A percentile compares a stretch with the other conserved stretches of the same genome.
Evolutionary conservation across 345 rosid genomes (phyloP).

Genomic region (Combretum micranthum): DNA sequence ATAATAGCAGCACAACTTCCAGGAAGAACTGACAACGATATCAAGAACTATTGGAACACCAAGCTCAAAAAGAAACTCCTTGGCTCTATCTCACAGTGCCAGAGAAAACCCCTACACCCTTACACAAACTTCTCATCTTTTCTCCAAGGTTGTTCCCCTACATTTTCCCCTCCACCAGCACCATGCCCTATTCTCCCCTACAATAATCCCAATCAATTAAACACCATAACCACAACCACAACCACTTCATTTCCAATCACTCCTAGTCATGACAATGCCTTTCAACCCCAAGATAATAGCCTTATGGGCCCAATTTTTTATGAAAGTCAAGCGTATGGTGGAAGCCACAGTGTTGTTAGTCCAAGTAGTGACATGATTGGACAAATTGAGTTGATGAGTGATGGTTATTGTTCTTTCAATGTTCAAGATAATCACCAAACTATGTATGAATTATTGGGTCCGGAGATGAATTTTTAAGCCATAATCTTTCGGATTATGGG

Average conservation of each 20-base stretch:
- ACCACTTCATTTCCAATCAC: too few relatives aligned
- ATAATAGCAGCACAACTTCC: conserved; percentile 81
- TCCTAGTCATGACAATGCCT: conserved; percentile 19
- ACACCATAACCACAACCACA: too few relatives aligned
- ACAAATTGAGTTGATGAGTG: too few relatives aligned
- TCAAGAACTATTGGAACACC: conserved; percentile 93
- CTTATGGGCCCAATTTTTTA: too few relatives aligned
- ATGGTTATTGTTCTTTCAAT: too few relatives aligned
- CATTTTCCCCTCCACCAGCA: conserved; percentile 5
- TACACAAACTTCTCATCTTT: conserved; percentile 20
- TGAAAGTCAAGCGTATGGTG: conserved; percentile 26
- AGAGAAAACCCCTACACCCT: conserved; percentile 1
- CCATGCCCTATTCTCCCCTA: too few relatives aligned
- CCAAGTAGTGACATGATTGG: too few relatives aligned
- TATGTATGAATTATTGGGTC: conserved; percentile 7
- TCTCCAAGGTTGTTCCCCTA: conserved; percentile 25
- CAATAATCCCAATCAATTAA: too few relatives aligned
- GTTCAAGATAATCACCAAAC: conserved; percentile 22
- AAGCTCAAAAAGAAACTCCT: conserved; percentile 83
- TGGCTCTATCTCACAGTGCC: conserved; percentile 16
- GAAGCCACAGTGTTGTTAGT: conserved; percentile 45
- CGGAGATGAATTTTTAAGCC: not conserved
- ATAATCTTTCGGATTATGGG: conserved; percentile 35
- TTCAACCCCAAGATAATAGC: not conserved
- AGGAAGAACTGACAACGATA: conserved; percentile 90